Base-by-base conservation (phyloP, 768 basidiomycete genomes). In the Podaxis pistillaris region DNA sequence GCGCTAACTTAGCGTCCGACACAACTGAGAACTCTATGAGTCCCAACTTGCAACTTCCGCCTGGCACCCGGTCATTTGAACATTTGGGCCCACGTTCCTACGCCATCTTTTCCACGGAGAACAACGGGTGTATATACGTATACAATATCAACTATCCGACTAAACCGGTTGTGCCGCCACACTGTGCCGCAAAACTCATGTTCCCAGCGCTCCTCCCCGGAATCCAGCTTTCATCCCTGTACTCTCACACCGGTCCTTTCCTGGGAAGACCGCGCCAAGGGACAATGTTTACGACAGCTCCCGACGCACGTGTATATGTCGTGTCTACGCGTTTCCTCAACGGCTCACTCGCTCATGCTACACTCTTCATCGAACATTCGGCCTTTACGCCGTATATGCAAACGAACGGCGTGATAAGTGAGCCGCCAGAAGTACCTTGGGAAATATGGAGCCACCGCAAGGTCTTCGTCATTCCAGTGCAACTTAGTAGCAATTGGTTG, bases 61-160 rank as follows among this genome's bases (percentile, higher is more conserved):
- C 63, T 0, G 66, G 65, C 0, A 71, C 76, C 0, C 76, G 70
- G 65, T 81, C 83, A 68, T 83, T 85, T 67, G 74, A 79, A 0
- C 81, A 86, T 55, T 69, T 87, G 50, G 75, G 77, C 3, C 69
- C 71, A 9, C 74, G 79, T 2, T 75, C 81, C 9, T 79, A 77
- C 68, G 74, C 81, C 62, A 57, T 85, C 15, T 81, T 84, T 11
- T 71, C 71, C 12, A 60, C 64, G 2, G 44, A 58, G 4, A 68
- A 68, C 4, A 46, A 52, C 4, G 84, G 84, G 4, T 62, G 75
- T 1, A 73, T 86, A 59, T 69, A 78, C 19, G 61, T 86, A 11
- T 86, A 76, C 62, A 69, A 75, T 0, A 81, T 85, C 15, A 67
- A 69, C 7, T 67, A 54, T 57, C 38, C 63, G 6, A 57, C 30